Conservation (phyloP, 805 yeast genomes). For the Ogataea paradorogensis region DNA sequence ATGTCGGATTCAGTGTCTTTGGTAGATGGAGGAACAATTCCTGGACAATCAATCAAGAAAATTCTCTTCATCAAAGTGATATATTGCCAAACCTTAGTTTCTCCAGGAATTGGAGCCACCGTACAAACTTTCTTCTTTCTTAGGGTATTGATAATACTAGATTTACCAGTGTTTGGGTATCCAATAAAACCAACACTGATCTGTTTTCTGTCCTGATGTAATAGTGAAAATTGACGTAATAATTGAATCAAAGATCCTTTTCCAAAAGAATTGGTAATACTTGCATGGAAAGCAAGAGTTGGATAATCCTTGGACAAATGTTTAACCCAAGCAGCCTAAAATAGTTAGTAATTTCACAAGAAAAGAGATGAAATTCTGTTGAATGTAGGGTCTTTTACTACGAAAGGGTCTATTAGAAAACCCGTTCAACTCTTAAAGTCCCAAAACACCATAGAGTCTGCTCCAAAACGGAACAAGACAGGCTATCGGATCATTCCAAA, state of each 20-base stretch:
- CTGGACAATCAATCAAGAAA: constrained; percentile 96
- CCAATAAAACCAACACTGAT: constrained; percentile 97
- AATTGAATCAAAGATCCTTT: constrained; percentile 94
- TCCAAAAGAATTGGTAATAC: constrained; percentile 96
- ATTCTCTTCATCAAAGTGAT: constrained; percentile 95
- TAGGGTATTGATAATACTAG: constrained; percentile 90
- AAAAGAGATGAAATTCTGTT: constrained; percentile 1
- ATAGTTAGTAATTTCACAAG: constrained; percentile 19
- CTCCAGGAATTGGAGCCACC: constrained; percentile 99
- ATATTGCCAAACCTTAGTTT: constrained; percentile 98
- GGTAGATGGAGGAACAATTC: constrained; percentile 93
- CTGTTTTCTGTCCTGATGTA: constrained; percentile 91
- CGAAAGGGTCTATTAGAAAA: constrained; percentile 48
- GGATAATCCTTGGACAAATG: constrained; percentile 89
- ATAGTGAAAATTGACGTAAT: constrained; percentile 84
- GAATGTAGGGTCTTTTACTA: constrained; percentile 85
- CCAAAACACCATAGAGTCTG: constrained; percentile 40
- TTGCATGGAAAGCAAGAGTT: constrained; percentile 96
- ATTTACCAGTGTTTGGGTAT: constrained; percentile 97
- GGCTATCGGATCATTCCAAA: constrained; percentile 37
- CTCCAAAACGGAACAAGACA: constrained; percentile 42
- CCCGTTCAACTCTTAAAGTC: constrained; percentile 82
- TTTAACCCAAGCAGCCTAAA: constrained; percentile 97
- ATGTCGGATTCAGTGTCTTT: constrained; percentile 91
- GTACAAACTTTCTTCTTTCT: constrained; percentile 93